A percentile compares a stretch with the other conserved stretches of the same genome.
These are phyloP conservation scores for Fraxinus americana DNA, from an alignment of 257 asterid species.

Conservation along the genomic window DNA sequence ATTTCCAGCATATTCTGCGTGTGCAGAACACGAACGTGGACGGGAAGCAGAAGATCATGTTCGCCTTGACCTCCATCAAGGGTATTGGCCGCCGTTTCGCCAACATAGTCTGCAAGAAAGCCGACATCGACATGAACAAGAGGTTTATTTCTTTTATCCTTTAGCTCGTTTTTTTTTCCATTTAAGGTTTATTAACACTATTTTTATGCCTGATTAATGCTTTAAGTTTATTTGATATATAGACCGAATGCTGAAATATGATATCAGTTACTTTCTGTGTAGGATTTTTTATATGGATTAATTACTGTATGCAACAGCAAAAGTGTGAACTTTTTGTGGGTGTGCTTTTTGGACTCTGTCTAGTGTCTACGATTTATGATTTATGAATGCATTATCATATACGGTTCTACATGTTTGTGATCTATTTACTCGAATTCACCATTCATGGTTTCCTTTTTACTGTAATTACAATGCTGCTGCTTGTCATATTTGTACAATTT, in stretches of 20 bases:
- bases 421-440: neutral
- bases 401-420: neutral
- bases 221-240: neutral
- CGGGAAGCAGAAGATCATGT: constrained; percentile 96
- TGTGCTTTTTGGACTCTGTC: neutral
- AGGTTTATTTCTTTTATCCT: constrained; percentile 38
- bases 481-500: neutral
- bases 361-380: too few species aligned
- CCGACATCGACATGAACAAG: constrained; percentile 93
- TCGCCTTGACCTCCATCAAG: constrained; percentile 90
- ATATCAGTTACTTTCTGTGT: neutral
- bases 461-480: neutral
- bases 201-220: neutral
- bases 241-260: neutral
- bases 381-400: neutral
- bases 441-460: neutral
- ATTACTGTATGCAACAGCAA: neutral
- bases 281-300: neutral
- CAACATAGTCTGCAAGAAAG: constrained; percentile 86
- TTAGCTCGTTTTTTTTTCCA: neutral
- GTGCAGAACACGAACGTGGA: constrained; percentile 90
- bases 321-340: neutral
- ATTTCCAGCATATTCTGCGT: constrained; percentile 97
- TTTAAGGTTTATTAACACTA: neutral
- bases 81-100: constrained; percentile 98